Evolutionary conservation across 148 eudicot genomes (phyloP).

Genomic region (Camellia granthamiana): DNA sequence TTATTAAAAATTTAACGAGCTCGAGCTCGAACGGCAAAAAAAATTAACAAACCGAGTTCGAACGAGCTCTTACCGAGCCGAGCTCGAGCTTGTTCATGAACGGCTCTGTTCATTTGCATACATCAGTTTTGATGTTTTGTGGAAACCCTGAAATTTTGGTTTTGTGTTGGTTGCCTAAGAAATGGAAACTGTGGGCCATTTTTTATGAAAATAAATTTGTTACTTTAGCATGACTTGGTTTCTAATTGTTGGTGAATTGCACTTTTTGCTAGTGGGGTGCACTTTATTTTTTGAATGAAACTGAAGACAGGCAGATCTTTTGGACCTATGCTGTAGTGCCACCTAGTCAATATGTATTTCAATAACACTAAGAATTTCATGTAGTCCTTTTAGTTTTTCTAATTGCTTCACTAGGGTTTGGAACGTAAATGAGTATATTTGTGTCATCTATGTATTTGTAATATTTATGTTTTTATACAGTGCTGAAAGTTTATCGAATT

Average conservation of each 20-base stretch:
- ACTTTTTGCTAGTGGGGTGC: background rate
- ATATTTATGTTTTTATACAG: background rate
- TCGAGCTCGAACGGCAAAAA: too few species aligned
- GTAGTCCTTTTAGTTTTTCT: background rate
- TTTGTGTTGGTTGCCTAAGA: background rate
- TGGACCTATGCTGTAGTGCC: background rate
- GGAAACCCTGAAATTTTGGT: background rate
- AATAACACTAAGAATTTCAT: background rate
- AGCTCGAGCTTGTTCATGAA: too few species aligned
- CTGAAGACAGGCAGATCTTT: background rate
- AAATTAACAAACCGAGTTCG: too few species aligned
- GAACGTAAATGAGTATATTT: background rate
- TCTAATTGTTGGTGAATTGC: background rate
- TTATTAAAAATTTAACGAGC: too few species aligned
- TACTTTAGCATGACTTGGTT: background rate
- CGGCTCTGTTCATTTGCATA: too few species aligned
- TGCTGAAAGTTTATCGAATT: background rate
- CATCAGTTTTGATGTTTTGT: background rate
- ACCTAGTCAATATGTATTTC: background rate
- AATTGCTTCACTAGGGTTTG: background rate
- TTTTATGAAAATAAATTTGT: background rate
- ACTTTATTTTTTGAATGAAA: background rate
- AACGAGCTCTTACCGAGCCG: too few species aligned
- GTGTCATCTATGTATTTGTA: background rate
- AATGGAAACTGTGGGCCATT: background rate